These are phyloP conservation scores for Trichoderma lentiforme DNA, from an alignment of 2,329 filamentous ascomycete genomes.

Conservation along the genomic window DNA sequence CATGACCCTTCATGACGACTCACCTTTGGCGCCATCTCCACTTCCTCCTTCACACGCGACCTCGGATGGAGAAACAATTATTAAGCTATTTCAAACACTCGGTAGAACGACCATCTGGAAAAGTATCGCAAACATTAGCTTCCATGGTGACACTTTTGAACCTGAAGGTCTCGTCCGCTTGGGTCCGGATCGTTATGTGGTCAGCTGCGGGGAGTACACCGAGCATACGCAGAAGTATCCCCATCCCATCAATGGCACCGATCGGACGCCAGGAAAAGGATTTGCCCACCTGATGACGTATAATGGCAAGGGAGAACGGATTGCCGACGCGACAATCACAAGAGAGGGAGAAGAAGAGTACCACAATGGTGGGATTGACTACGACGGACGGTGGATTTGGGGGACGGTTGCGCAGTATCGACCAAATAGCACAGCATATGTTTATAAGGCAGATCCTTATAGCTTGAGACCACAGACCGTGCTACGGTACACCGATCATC, in stretches of 20 bases:
- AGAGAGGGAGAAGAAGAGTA: constrained; percentile 38
- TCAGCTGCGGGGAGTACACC: constrained; percentile 45
- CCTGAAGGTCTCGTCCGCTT: constrained; percentile 48
- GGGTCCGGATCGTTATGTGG: constrained; percentile 41
- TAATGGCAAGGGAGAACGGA: constrained; percentile 37
- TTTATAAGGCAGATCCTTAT: constrained; percentile 38
- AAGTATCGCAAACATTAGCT: constrained; percentile 38
- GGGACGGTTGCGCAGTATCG: constrained; percentile 45
- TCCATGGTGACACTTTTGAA: constrained; percentile 46
- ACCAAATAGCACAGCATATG: constrained; percentile 44
- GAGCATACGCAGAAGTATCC: constrained; percentile 37
- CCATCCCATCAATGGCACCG: constrained; percentile 49
- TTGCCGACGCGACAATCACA: constrained; percentile 45
- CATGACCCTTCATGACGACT: constrained; percentile 31
- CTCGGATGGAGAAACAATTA: constrained; percentile 36
- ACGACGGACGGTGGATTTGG: constrained; percentile 47
- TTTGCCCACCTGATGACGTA: constrained; percentile 46
- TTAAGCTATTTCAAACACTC: constrained; percentile 35
- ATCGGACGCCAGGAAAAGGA: constrained; percentile 42
- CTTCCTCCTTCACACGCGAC: constrained; percentile 35
- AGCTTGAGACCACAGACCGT: constrained; percentile 36
- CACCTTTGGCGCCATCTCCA: constrained; percentile 33
- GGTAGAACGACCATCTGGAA: constrained; percentile 42
- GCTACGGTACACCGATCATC: constrained; percentile 40
- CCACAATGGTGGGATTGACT: constrained; percentile 48